phyloP scores from a whole-genome alignment of 2,329 filamentous ascomycete species.

The Sclerotinia minor region DNA sequence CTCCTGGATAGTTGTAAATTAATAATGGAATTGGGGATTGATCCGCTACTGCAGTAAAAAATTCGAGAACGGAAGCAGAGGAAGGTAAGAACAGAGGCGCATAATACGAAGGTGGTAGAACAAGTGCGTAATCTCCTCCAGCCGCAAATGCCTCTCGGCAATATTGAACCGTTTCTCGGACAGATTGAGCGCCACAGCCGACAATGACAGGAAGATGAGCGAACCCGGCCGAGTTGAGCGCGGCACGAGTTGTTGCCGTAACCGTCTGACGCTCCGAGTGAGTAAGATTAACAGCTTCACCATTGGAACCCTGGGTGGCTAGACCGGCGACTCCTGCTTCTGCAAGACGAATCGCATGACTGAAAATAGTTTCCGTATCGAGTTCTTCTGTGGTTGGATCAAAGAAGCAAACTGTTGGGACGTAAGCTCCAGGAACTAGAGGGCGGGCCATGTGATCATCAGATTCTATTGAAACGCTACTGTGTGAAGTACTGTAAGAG shows the following conservation, averaged over 20 bases:
- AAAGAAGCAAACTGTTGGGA: slow-evolving; percentile 75
- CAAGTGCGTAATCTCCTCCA: slow-evolving; percentile 66
- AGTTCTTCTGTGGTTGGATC: slow-evolving; percentile 64
- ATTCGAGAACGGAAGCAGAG: slow-evolving; percentile 51
- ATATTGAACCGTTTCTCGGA: slow-evolving; percentile 63
- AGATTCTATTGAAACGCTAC: slow-evolving; percentile 43
- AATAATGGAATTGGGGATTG: slow-evolving; percentile 74
- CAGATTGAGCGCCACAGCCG: slow-evolving; percentile 65
- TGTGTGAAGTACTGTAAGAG: slow-evolving; percentile 47
- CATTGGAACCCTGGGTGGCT: slow-evolving; percentile 65
- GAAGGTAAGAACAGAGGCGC: slow-evolving; percentile 57
- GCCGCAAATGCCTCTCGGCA: slow-evolving; percentile 61
- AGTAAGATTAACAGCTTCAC: slow-evolving; percentile 66
- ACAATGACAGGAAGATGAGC: slow-evolving; percentile 62
- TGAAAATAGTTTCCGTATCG: slow-evolving; percentile 56
- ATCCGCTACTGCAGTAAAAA: slow-evolving; percentile 63
- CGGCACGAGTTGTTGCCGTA: slow-evolving; percentile 59
- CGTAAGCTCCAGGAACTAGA: slow-evolving; percentile 61
- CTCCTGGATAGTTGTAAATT: slow-evolving; percentile 89
- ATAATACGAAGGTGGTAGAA: slow-evolving; percentile 70
- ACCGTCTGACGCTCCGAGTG: slow-evolving; percentile 61
- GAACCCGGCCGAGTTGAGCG: slow-evolving; percentile 60
- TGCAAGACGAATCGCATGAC: slow-evolving; percentile 56
- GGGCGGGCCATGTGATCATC: slow-evolving; percentile 43
- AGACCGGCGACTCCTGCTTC: slow-evolving; percentile 60